Evolutionary conservation across 1,284 basidiomycete species (phyloP).

Genomic region (Anthracocystis walkeri): DNA sequence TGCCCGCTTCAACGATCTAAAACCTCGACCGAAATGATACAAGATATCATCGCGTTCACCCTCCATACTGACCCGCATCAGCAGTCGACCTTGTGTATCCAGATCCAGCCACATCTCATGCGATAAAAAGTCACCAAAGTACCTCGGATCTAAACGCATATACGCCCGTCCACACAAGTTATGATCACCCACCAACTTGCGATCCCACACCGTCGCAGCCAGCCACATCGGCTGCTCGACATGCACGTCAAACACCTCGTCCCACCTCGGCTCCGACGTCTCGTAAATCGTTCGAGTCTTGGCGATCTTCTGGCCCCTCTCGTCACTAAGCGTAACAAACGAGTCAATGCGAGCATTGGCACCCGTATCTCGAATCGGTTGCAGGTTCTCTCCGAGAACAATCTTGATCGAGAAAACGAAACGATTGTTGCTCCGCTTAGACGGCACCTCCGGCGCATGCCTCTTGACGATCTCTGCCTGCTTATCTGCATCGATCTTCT

Average conservation of each 20-base stretch:
- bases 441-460: constrained; percentile 72
- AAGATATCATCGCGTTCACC: constrained; percentile 97
- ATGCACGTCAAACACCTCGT: constrained; percentile 94
- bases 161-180: constrained; percentile 92
- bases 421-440: constrained; percentile 40
- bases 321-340: constrained; percentile 93
- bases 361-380: constrained; percentile 53
- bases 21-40: constrained; percentile 96
- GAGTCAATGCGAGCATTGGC: constrained; percentile 75
- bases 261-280: constrained; percentile 89
- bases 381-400: constrained; percentile 73
- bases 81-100: constrained; percentile 85
- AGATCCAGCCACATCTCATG: constrained; percentile 93
- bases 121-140: constrained; percentile 87
- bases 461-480: constrained; percentile 76
- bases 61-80: constrained; percentile 95
- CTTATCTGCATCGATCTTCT: constrained; percentile 88
- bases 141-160: constrained; percentile 87
- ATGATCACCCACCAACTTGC: constrained; percentile 77
- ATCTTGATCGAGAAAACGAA: constrained; percentile 96
- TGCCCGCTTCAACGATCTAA: constrained; percentile 91
- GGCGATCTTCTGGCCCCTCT: constrained; percentile 86
- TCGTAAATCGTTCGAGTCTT: constrained; percentile 98
- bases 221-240: constrained; percentile 86
- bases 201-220: constrained; percentile 92